Conservation (phyloP, 1,284 basidiomycete genomes). For the Gastroboletus turbinatus region DNA sequence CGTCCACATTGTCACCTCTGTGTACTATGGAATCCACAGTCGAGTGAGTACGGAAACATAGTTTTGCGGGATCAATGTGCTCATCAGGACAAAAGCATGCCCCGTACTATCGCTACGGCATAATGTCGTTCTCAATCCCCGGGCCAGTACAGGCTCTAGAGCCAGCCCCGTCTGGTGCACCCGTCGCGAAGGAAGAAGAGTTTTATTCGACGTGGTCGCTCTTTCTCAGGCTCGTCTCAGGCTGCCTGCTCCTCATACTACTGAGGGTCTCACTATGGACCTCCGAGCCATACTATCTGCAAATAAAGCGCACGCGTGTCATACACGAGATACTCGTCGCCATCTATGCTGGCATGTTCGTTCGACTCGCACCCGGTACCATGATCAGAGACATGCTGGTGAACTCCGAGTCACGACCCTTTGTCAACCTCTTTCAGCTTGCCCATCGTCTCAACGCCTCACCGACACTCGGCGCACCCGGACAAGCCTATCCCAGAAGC, state of each 20-base stretch:
- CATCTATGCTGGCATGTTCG: constrained; percentile 94
- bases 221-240: too few relatives aligned
- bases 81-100: too few relatives aligned
- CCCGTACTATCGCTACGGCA: too few relatives aligned
- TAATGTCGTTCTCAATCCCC: too few relatives aligned
- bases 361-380: constrained; percentile 88
- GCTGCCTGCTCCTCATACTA: constrained; percentile 90
- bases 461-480: too few relatives aligned
- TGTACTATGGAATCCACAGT: too few relatives aligned
- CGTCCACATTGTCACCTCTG: too few relatives aligned
- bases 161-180: constrained; percentile 33
- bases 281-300: constrained; percentile 97
- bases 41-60: too few relatives aligned
- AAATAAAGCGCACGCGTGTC: constrained; percentile 93
- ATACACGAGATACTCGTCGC: constrained; percentile 97
- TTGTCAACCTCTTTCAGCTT: not conserved
- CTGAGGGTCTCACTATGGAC: constrained; percentile 96
- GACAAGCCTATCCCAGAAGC: not conserved
- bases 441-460: too few relatives aligned
- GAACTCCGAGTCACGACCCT: constrained; percentile 46
- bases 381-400: constrained; percentile 98
- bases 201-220: constrained; percentile 94
- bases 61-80: too few relatives aligned
- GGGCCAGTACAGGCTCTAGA: too few relatives aligned
- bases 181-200: constrained; percentile 75